A percentile compares a stretch with the other conserved stretches of the same genome.
Evolutionary conservation across 78 protist genomes (phyloP).

Genomic region (Polysphondylium violaceum): DNA sequence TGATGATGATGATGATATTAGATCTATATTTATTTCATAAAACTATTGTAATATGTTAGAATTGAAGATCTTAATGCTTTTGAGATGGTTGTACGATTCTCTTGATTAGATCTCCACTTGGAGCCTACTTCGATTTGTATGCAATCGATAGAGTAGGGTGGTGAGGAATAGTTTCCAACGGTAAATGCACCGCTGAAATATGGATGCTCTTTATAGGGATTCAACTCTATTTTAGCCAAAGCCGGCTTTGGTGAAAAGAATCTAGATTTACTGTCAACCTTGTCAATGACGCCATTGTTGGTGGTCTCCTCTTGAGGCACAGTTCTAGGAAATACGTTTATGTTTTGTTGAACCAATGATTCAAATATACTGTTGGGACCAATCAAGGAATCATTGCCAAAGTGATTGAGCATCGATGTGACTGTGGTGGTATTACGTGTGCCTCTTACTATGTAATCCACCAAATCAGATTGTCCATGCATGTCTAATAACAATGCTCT

Average conservation of each 20-base stretch:
- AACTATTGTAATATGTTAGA: too few species aligned
- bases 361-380: slow-evolving; percentile 56
- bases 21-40: too few species aligned
- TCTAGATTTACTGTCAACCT: background rate
- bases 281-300: background rate
- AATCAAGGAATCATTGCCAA: slow-evolving; percentile 5
- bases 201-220: slow-evolving; percentile 43
- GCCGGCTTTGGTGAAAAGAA: background rate
- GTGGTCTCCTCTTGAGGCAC: background rate
- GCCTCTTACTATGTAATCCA: slow-evolving; percentile 31
- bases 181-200: slow-evolving; percentile 48
- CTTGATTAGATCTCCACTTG: background rate
- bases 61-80: slow-evolving; percentile 30
- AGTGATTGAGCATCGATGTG: background rate
- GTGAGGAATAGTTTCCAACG: slow-evolving; percentile 14
- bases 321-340: slow-evolving; percentile 33
- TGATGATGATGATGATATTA: too few species aligned
- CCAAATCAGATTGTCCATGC: slow-evolving; percentile 61
- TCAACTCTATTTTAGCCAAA: background rate
- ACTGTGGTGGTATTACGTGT: slow-evolving; percentile 19
- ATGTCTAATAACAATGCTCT: slow-evolving; percentile 33
- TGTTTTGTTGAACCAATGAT: background rate
- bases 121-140: slow-evolving; percentile 64
- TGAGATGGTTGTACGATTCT: background rate
- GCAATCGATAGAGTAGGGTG: background rate